Evolutionary conservation across 345 rosid genomes (phyloP).

Genomic region (Triadica sebifera): DNA sequence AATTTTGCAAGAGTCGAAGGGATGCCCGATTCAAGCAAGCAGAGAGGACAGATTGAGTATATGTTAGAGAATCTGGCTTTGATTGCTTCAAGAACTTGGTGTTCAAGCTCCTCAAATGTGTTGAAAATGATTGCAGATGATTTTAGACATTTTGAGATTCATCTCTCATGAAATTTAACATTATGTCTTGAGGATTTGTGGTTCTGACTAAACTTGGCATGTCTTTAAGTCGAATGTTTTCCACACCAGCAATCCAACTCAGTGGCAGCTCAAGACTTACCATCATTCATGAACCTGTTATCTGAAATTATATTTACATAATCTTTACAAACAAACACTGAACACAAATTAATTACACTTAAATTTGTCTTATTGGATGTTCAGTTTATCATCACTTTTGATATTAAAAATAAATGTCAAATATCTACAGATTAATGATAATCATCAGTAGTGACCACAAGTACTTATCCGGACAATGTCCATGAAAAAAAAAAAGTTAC

Average conservation of each 20-base stretch:
- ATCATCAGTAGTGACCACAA: no score
- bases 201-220: conserved; percentile 35
- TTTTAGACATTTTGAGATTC: conserved; percentile 7
- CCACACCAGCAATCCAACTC: conserved; percentile 44
- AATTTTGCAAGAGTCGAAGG: neutral
- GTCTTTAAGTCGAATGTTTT: conserved; percentile 36
- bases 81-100: neutral
- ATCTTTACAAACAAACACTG: neutral
- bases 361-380: no score
- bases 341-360: no score
- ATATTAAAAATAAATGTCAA: no score
- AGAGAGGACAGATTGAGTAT: conserved; percentile 32
- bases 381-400: no score
- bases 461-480: no score
- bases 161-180: conserved; percentile 18
- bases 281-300: conserved; percentile 27
- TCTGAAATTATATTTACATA: no score
- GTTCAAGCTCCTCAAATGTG: conserved; percentile 7
- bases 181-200: conserved; percentile 26
- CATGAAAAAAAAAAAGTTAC: no score
- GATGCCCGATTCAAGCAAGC: conserved; percentile 23
- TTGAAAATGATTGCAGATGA: conserved; percentile 11
- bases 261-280: conserved; percentile 31
- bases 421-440: no score
- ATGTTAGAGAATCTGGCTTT: neutral